These are phyloP conservation scores for Gossypium mustelinum DNA, from an alignment of 345 rosid species.

Conservation along the genomic window DNA sequence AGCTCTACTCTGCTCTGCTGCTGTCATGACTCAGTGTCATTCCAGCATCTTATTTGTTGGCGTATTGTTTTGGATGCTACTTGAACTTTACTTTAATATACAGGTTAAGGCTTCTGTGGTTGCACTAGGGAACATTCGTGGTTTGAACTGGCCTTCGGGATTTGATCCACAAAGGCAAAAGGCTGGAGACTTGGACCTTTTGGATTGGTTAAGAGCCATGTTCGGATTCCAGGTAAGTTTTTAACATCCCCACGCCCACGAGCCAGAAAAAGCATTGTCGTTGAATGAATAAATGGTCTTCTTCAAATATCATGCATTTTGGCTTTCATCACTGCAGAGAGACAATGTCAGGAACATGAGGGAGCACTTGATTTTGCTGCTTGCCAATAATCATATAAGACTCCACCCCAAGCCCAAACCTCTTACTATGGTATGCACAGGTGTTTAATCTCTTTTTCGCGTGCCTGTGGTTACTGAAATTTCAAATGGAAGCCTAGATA, in stretches of 20 bases:
- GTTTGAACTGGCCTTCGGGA: conserved; percentile 81
- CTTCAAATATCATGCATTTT: neutral
- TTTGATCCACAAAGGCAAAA: conserved; percentile 84
- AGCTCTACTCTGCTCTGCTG: neutral
- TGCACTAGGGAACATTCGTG: conserved; percentile 81
- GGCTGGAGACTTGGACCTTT: conserved; percentile 81
- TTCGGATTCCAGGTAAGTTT: conserved; percentile 90
- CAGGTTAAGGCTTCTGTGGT: conserved; percentile 97
- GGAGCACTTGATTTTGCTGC: conserved; percentile 85
- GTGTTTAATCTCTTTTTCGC: neutral
- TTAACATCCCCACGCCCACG: neutral
- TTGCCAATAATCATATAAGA: conserved; percentile 81
- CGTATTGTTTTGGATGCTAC: conserved; percentile 17
- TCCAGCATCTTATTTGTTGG: conserved; percentile 4
- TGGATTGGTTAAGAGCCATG: conserved; percentile 97
- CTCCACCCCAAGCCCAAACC: conserved; percentile 90
- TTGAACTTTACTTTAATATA: conserved; percentile 16
- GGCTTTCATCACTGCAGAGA: conserved; percentile 42
- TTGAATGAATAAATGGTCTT: neutral
- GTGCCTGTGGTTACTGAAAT: neutral
- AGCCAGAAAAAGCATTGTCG: neutral
- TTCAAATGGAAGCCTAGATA: neutral
- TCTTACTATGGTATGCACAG: conserved; percentile 61
- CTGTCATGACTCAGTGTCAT: neutral
- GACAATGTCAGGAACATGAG: conserved; percentile 95